Conservation (phyloP, 495 filamentous ascomycete genomes). For the Aspergillus nanangensis region DNA sequence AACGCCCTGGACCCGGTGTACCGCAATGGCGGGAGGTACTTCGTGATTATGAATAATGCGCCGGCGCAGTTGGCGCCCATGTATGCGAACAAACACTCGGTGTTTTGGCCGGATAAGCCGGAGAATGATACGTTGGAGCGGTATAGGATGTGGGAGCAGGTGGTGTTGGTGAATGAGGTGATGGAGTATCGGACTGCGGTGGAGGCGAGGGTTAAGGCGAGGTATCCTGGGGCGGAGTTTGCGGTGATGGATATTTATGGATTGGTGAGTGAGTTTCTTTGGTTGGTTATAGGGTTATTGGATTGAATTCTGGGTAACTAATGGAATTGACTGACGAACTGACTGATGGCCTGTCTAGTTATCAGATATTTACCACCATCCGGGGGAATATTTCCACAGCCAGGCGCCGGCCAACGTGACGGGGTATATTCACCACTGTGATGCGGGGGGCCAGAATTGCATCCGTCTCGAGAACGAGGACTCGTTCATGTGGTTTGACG, state of each 20-base stretch:
- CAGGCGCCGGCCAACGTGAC: constrained; percentile 57
- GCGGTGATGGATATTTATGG: constrained; percentile 61
- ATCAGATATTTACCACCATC: constrained; percentile 57
- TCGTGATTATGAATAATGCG: constrained; percentile 62
- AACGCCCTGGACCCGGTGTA: constrained; percentile 54
- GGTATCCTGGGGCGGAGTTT: constrained; percentile 57
- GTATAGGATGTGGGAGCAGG: constrained; percentile 58
- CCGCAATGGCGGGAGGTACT: constrained; percentile 59
- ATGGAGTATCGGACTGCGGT: constrained; percentile 58
- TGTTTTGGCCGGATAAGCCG: constrained; percentile 58
- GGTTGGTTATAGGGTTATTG: neutral
- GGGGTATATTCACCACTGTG: constrained; percentile 52
- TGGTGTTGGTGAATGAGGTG: constrained; percentile 55
- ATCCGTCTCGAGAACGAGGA: constrained; percentile 25
- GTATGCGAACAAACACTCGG: constrained; percentile 49
- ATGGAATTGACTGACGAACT: neutral
- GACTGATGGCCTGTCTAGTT: constrained; percentile 30
- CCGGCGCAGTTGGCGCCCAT: constrained; percentile 59
- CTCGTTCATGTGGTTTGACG: constrained; percentile 54
- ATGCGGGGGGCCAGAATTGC: constrained; percentile 27
- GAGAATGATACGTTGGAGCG: constrained; percentile 52
- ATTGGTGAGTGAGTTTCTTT: constrained; percentile 33
- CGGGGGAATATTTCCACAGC: constrained; percentile 52
- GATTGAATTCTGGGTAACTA: neutral
- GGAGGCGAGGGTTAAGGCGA: constrained; percentile 43